These are phyloP conservation scores for Cladosporium sp. DNA, from an alignment of 2,329 filamentous ascomycete genomes.

Conservation along the genomic window DNA sequence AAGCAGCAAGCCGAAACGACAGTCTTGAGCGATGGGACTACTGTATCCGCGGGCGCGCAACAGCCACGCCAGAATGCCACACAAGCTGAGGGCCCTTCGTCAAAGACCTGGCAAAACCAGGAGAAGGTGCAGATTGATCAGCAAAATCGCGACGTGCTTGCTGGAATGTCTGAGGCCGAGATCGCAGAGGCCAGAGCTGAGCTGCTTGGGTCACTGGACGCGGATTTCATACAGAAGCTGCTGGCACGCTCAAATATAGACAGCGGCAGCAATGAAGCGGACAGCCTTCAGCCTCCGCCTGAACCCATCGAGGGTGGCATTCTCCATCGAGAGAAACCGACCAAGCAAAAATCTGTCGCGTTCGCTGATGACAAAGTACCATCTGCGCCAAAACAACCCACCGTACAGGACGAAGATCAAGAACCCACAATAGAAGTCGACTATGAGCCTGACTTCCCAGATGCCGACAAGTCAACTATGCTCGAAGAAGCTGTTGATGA, in stretches of 20 bases:
- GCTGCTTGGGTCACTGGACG: slow-evolving; percentile 74
- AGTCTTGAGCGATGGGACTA: slow-evolving; percentile 14
- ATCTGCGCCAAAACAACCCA: neutral
- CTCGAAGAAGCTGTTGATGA: neutral
- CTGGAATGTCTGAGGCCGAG: slow-evolving; percentile 76
- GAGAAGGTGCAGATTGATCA: slow-evolving; percentile 75
- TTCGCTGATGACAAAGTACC: slow-evolving; percentile 22
- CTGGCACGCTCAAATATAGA: slow-evolving; percentile 76
- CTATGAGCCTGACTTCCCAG: slow-evolving; percentile 33
- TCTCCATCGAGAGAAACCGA: slow-evolving; percentile 2
- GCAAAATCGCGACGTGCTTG: slow-evolving; percentile 74
- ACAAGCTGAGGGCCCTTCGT: slow-evolving; percentile 23
- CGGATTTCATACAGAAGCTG: slow-evolving; percentile 73
- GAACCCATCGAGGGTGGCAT: slow-evolving; percentile 13
- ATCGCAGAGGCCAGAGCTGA: slow-evolving; percentile 80
- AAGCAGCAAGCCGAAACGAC: slow-evolving; percentile 19
- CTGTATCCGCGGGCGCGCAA: slow-evolving; percentile 2
- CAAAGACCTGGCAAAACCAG: slow-evolving; percentile 44
- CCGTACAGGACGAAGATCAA: slow-evolving; percentile 6
- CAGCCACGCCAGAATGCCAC: neutral
- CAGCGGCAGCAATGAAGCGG: slow-evolving; percentile 52
- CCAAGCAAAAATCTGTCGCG: slow-evolving; percentile 27
- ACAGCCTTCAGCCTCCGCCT: slow-evolving; percentile 25
- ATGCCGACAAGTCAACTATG: neutral
- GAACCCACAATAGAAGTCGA: slow-evolving; percentile 33